phyloP scores from a whole-genome alignment of 805 yeast species.

The Metschnikowia shivogae region DNA sequence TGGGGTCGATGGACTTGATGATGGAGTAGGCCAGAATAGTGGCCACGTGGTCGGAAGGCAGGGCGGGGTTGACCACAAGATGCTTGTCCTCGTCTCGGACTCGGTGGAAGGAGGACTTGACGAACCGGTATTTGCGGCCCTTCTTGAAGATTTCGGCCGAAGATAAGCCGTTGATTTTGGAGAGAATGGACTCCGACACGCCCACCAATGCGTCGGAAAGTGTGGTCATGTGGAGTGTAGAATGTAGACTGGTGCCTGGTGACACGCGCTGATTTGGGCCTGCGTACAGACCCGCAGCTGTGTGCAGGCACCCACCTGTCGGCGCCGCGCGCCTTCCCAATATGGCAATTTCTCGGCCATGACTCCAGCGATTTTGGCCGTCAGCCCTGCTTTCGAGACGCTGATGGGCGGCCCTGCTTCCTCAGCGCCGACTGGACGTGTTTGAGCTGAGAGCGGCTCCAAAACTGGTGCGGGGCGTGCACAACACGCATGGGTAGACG shows the following conservation, averaged over 20 bases:
- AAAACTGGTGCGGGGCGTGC: no score
- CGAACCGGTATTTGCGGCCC: conserved; percentile 47
- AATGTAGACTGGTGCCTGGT: neutral
- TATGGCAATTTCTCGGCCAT: no score
- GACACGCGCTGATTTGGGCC: no score
- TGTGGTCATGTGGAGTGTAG: neutral
- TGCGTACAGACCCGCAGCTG: no score
- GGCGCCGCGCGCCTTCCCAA: no score
- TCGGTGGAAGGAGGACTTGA: conserved; percentile 46
- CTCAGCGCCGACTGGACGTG: no score
- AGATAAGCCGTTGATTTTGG: conserved; percentile 29
- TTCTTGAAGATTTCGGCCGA: conserved; percentile 37
- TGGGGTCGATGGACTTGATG: conserved; percentile 28
- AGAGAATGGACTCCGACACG: conserved; percentile 34
- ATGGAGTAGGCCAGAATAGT: conserved; percentile 43
- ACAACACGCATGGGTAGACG: no score
- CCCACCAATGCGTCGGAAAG: conserved; percentile 33
- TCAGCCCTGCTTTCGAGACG: no score
- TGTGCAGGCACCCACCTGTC: no score
- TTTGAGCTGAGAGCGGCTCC: no score
- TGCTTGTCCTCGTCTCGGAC: conserved; percentile 48
- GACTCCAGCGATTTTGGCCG: no score
- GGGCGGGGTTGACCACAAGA: conserved; percentile 35
- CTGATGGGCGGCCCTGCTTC: no score
- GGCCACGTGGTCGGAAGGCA: conserved; percentile 30